Evolutionary conservation across 78 protist genomes (phyloP).

Genomic region (Trichosphaerium sp.): DNA sequence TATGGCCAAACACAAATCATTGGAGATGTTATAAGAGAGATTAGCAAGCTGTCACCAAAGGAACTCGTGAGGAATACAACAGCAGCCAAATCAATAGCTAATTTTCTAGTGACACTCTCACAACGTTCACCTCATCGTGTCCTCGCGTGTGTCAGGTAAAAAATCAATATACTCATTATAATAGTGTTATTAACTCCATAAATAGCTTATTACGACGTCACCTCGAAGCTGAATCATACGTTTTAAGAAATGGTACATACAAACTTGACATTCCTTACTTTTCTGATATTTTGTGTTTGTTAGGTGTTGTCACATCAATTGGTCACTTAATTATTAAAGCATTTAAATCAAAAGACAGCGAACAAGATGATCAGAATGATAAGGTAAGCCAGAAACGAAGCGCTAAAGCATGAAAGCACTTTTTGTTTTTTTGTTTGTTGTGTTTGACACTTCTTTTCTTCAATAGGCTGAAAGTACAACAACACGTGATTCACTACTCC

Average conservation of each 20-base stretch:
- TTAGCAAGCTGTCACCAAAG: background rate
- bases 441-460: background rate
- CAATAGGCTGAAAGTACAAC: background rate
- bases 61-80: background rate
- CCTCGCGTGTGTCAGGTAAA: background rate
- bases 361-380: no score
- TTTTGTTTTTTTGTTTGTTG: background rate
- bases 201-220: background rate
- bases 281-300: background rate
- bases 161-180: no score
- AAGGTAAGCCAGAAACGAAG: no score
- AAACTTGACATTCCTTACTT: background rate
- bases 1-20: background rate
- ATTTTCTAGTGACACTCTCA: background rate
- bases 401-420: conserved; percentile 4
- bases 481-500: background rate
- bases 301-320: background rate
- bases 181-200: no score
- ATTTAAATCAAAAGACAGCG: no score
- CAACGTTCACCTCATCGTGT: background rate
- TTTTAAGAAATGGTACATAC: no score
- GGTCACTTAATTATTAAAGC: no score
- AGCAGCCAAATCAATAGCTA: background rate
- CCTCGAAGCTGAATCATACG: background rate
- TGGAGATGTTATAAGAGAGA: background rate